Evolutionary conservation across 345 rosid genomes (phyloP).

Genomic region (Pistacia vera): DNA sequence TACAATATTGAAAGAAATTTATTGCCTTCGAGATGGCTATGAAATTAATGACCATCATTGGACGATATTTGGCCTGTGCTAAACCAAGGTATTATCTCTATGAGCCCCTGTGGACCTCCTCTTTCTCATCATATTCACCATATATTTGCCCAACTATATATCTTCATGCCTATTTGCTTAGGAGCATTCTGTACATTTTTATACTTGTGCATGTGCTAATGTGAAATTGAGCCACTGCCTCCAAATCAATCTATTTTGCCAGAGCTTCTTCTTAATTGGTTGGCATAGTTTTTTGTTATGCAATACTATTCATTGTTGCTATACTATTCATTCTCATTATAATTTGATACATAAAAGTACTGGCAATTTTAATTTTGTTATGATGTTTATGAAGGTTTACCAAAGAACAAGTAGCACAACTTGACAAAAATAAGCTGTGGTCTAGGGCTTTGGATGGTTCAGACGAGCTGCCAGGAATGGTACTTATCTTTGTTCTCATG

Average conservation of each 20-base stretch:
- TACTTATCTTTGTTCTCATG: conserved; percentile 16
- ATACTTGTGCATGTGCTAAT: not conserved
- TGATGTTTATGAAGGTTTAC: conserved; percentile 60
- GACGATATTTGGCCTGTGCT: conserved; percentile 96
- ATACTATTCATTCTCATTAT: not conserved
- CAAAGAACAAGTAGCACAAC: conserved; percentile 75
- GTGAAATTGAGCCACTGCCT: not conserved
- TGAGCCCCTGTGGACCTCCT: not conserved
- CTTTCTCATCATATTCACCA: not conserved
- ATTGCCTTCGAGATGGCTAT: conserved; percentile 96
- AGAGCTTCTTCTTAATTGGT: not conserved
- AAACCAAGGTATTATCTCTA: conserved; percentile 61
- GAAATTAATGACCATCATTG: conserved; percentile 89
- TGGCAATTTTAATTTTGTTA: conserved; percentile 6
- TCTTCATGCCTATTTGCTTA: not conserved
- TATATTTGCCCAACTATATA: not conserved
- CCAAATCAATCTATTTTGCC: not conserved
- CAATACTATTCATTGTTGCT: not conserved
- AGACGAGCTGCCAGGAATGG: conserved; percentile 99
- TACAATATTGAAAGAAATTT: conserved; percentile 85
- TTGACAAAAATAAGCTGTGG: conserved; percentile 91
- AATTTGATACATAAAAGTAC: not conserved
- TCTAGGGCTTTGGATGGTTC: conserved; percentile 99
- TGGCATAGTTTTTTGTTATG: not conserved
- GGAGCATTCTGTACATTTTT: no score